A percentile compares a stretch with the other conserved stretches of the same genome.
Evolutionary conservation across 2,329 filamentous ascomycete genomes (phyloP).

Genomic region (Colletotrichum sp.): DNA sequence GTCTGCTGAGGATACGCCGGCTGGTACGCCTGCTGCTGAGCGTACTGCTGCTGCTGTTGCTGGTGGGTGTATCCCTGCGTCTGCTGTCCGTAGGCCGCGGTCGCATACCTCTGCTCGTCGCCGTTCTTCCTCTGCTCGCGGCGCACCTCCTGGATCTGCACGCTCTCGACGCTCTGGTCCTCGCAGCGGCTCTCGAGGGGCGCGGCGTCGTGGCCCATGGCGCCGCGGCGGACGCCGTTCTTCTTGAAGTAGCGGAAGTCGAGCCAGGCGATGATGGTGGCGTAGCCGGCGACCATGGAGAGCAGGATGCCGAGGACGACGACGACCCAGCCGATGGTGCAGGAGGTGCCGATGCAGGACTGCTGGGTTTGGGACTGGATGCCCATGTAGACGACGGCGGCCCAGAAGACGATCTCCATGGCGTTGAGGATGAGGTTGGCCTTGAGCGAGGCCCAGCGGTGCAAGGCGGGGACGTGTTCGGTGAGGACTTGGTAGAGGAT

Average conservation of each 20-base stretch:
- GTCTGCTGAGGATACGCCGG: background rate
- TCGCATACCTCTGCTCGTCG: background rate
- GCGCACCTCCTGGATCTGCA: background rate
- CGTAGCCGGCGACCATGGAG: conserved; percentile 5
- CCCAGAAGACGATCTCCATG: conserved; percentile 48
- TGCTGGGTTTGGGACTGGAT: conserved; percentile 6
- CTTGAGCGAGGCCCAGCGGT: conserved; percentile 43
- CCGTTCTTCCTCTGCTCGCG: background rate
- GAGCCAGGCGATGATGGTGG: conserved; percentile 9
- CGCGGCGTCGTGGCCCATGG: background rate
- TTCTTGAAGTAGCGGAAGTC: conserved; percentile 1
- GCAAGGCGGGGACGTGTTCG: conserved; percentile 34
- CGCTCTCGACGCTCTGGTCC: background rate
- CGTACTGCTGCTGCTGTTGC: background rate
- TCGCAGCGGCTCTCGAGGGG: background rate
- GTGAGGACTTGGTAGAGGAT: conserved; percentile 45
- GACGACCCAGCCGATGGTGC: conserved; percentile 13
- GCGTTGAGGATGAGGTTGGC: conserved; percentile 44
- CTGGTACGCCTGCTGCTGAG: background rate
- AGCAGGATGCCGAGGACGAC: conserved; percentile 7
- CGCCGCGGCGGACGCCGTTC: background rate
- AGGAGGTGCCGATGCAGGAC: conserved; percentile 11
- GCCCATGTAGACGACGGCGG: conserved; percentile 28
- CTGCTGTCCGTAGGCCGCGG: background rate
- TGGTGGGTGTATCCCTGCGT: background rate